A percentile compares a stretch with the other conserved stretches of the same genome.
phyloP scores from a whole-genome alignment of 1,284 basidiomycete genomes.

The Ustilago xerochloae region DNA sequence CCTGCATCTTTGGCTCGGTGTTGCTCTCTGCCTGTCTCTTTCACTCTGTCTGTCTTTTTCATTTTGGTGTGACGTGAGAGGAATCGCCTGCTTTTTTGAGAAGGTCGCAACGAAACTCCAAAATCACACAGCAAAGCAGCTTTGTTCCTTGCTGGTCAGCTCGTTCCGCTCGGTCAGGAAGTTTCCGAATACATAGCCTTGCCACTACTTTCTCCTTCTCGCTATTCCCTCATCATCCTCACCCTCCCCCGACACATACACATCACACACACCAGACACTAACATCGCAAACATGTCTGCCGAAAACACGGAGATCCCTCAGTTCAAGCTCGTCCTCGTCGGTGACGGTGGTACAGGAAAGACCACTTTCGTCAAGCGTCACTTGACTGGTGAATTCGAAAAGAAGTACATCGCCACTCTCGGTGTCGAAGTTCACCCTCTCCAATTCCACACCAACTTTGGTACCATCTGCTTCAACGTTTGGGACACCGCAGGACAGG shows the following conservation, averaged over 20 bases:
- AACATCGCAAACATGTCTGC: constrained; percentile 32
- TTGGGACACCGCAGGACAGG: constrained; percentile 99
- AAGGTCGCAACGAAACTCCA: neutral
- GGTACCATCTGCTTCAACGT: constrained; percentile 99
- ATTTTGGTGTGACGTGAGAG: no score
- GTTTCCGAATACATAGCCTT: constrained; percentile 12
- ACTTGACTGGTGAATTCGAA: constrained; percentile 98
- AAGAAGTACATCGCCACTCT: constrained; percentile 99
- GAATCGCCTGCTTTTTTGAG: no score
- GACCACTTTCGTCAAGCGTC: constrained; percentile 76
- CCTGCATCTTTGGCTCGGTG: constrained; percentile 7
- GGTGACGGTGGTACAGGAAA: constrained; percentile 97
- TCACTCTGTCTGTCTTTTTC: no score
- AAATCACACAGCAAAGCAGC: neutral
- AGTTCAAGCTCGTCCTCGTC: constrained; percentile 99
- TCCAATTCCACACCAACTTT: constrained; percentile 96
- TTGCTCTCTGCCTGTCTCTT: constrained; percentile 8
- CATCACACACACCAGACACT: neutral
- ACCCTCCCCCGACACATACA: neutral
- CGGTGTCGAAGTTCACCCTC: constrained; percentile 98
- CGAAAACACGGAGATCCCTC: constrained; percentile 74
- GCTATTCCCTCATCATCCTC: neutral
- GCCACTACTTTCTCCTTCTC: constrained; percentile 9
- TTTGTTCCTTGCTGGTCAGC: neutral
- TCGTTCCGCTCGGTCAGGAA: constrained; percentile 3